Evolutionary conservation across 768 basidiomycete genomes (phyloP).

Genomic region (Sarcodon aspratus): DNA sequence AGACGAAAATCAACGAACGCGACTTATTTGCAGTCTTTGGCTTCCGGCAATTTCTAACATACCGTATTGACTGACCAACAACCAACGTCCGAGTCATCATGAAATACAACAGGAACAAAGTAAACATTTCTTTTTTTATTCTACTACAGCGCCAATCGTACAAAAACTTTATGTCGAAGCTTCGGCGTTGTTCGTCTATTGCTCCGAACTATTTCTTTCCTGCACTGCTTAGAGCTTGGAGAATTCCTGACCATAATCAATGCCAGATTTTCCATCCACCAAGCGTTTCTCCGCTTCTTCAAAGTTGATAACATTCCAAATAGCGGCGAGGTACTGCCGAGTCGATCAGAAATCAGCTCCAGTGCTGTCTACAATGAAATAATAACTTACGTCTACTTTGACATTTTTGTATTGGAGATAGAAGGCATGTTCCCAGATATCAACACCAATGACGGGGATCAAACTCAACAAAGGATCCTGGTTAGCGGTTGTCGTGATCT

Average conservation of each 20-base stretch:
- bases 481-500: conserved; percentile 87
- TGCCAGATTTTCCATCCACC: conserved; percentile 25
- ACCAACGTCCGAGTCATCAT: too few species aligned
- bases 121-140: too few species aligned
- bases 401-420: conserved; percentile 96
- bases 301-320: conserved; percentile 64
- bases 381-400: conserved; percentile 70
- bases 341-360: background rate
- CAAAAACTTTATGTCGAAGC: too few species aligned
- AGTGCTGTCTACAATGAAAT: background rate
- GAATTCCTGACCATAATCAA: background rate
- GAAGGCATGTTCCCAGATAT: conserved; percentile 95
- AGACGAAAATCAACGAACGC: too few species aligned
- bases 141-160: too few species aligned
- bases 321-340: conserved; percentile 58
- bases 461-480: conserved; percentile 83
- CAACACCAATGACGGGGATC: conserved; percentile 81
- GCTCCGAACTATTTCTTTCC: too few species aligned
- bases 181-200: too few species aligned
- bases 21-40: too few species aligned
- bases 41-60: too few species aligned
- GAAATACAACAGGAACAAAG: too few species aligned
- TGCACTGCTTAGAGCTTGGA: conserved; percentile 23
- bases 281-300: conserved; percentile 68
- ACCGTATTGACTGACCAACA: too few species aligned